Evolutionary conservation across 176 grass and related monocot species (phyloP).

Genomic region (Paspalum notatum): DNA sequence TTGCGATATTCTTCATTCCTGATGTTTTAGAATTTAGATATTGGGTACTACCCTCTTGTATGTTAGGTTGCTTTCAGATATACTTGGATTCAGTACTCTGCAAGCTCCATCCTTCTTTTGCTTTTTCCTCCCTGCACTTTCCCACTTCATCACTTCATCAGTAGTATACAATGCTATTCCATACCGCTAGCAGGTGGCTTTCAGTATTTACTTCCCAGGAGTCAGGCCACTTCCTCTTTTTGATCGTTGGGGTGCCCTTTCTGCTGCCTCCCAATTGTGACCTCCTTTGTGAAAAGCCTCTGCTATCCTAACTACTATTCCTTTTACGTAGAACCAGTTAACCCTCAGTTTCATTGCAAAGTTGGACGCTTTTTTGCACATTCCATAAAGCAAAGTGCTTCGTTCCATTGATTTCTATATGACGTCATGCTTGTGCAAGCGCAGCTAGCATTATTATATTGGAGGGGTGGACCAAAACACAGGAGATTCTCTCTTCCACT

Average conservation of each 20-base stretch:
- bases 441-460: background rate
- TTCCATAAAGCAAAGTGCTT: background rate
- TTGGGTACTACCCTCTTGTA: constrained; percentile 1
- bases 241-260: too few relatives aligned
- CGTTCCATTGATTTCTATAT: background rate
- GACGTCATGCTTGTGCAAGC: constrained; percentile 5
- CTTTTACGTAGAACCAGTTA: background rate
- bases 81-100: constrained; percentile 45
- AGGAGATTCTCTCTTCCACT: constrained; percentile 35
- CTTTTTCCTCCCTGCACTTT: constrained; percentile 2
- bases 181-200: too few relatives aligned
- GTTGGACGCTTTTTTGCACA: background rate
- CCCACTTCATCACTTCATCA: background rate
- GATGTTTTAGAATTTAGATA: background rate
- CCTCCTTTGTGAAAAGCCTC: background rate
- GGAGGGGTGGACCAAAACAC: background rate
- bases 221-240: too few relatives aligned
- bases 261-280: background rate
- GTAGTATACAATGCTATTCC: too few relatives aligned
- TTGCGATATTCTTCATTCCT: constrained; percentile 18
- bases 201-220: too few relatives aligned
- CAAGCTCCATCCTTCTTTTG: constrained; percentile 7
- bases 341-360: background rate
- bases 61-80: constrained; percentile 28
- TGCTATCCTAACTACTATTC: background rate